Evolutionary conservation across 2,329 filamentous ascomycete genomes (phyloP), one percentile per base, ranked within the genome.

Genomic region (Zymoseptoria passerinii): DNA sequence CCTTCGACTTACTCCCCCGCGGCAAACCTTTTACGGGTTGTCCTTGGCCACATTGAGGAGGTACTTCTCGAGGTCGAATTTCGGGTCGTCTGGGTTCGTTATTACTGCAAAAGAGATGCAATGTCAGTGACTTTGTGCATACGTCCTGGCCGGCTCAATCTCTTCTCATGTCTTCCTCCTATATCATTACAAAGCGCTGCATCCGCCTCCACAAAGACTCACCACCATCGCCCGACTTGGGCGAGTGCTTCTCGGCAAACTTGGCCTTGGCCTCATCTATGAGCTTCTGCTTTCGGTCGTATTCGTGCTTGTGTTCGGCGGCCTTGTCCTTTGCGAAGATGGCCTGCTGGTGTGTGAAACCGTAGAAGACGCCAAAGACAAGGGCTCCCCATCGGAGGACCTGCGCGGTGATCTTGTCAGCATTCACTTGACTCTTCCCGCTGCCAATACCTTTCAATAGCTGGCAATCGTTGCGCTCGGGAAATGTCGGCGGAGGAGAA

Each of bases 321-420:
- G 82, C 77, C 78, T 86, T 88, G 72, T 91, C 85, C 70, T 83
- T 77, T 58, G 88, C 77, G 67, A 79, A 86, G 76, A 99, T 87
- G 63, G 84, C 83, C 72, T 87, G 82, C 81, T 99, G 94, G 81
- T 96, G 92, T 77, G 87, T 89, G 81, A 96, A 85, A 76, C 94
- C 94, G 81, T 99, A 99, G 79, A 96, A 87, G 74, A 97, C 80
- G 75, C 94, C 94, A 72, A 90, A 81, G 72, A 86, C 89, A 67
- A 99, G 89, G 74, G 92, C 92, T 73, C 91, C 92, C 83, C 92
- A 99, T 79, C 94, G 92, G 77, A 97, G 84, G 77, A 99, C 92
- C 94, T 99, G 76, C 58, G 40, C 29, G 27, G 18, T n/a, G 6
- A 28, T 52, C 16, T 2, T 55, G 23, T 58, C 53, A 53, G 55